Evolutionary conservation across 2,329 filamentous ascomycete species (phyloP), one percentile per base, ranked within the genome.

Genomic region (Aspergillus arachidicola): DNA sequence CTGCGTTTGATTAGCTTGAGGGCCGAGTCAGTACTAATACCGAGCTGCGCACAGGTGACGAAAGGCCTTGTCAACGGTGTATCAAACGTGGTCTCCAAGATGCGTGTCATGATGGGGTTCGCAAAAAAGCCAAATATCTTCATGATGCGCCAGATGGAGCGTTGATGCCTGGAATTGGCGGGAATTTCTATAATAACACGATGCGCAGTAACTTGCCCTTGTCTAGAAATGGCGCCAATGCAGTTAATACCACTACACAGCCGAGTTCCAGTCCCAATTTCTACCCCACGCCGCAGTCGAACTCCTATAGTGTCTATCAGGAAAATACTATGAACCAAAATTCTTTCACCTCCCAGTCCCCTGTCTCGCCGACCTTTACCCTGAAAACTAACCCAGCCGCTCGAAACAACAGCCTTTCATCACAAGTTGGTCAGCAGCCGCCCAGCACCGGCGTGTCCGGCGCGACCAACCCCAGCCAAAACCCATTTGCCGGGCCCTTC

Each of bases 91-190:
- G 93, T 53, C 86, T 98, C 26, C 91, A 93, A 72, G 93, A 97
- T 76, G 88, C 88, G 65, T 99, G 95, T 75, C 93, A 97, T 78
- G 95, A 99, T 75, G 95, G 95, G 59, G 93, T 98, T 58, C 91
- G 95, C 67, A 99, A 99, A 80, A 99, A 98, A 85, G 95, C 95
- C 58, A 99, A 99, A 79, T 99, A 99, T 78, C 91, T 99, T 61
- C 94, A 98, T 75, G 95, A 98, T 84, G 93, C 94, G 30, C 94
- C 94, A 41, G 88, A 93, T 58, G 93, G 96, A 76, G 93, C 93
- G 53, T 84, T 97, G 66, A 87, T 94, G 75, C 92, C 94, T n/a
- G 93, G 95, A 48, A 85, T 95, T 55, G 89, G 90, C 66, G 90
- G 87, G 72, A 92, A 90, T 72, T 86, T 73, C 65, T 79, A 80